Base-by-base conservation (phyloP, 2,329 filamentous ascomycete species). In the Lecanicillium sp. region DNA sequence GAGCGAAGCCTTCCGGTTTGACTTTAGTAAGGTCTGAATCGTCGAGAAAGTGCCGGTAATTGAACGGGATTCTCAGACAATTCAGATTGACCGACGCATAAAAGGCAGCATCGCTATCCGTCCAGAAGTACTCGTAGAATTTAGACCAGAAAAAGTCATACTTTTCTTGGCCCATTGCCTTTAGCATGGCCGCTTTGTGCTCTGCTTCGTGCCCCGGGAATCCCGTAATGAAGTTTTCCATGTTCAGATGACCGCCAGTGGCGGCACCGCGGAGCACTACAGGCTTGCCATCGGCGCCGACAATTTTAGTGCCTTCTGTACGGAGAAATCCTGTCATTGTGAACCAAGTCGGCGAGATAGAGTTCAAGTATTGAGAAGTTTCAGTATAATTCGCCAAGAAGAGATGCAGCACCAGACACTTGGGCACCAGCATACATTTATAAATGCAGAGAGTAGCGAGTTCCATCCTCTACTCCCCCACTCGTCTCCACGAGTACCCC, bases 201-300 rank as follows among this genome's bases (percentile, higher is more conserved):
- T 78, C 65, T 19, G 61, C 61, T 52, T 79, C 76, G 37, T 73
- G 69, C 12, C 72, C 76, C 4, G 74, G 65, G 42, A 70, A 79
- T 13, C 76, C 76, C 1, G 71, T 76, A 48, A 79, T 79, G 61
- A 79, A 79, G 49, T 77, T 78, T 52, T 77, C 73, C 69, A 74
- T 74, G n/a, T 54, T 47, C 47, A 57, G 53, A 47, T 49, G 53
- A 5, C 55, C 55, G 3, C 55, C 55, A 3, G 51, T 42, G 7
- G 52, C 53, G 11, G 51, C 53, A 28, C 54, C 52, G 14, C 52
- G 52, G 13, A 75, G 61, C 6, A 74, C 54, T 9, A 75, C 60
- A 2, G 54, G 52, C 13, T 67, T 55, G 20, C 63, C 66, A 45
- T 66, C 53, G 1, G 52, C 54, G 43, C 68, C 64, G 17, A 76